Conservation (phyloP, 805 yeast species). For the Wickerhamomyces subpelliculosus region DNA sequence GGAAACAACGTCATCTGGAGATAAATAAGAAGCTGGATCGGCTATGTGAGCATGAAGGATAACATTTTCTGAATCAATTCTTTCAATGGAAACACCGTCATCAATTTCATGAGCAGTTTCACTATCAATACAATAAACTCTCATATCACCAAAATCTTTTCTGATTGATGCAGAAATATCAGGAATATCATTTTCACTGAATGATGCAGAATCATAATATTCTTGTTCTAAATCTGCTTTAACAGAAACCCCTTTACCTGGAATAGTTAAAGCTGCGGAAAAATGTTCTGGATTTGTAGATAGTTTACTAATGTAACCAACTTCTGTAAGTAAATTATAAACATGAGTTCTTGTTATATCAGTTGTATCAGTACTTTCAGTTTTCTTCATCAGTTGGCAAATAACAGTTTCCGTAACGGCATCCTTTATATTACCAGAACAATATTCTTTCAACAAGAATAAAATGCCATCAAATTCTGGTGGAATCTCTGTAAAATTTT, state of each 20-base stretch:
- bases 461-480: conserved; percentile 31
- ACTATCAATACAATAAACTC: conserved; percentile 80
- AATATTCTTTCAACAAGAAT: conserved; percentile 44
- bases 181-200: no score
- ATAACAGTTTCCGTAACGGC: conserved; percentile 43
- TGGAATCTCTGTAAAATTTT: conserved; percentile 2
- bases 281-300: conserved; percentile 43
- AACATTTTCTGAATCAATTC: conserved; percentile 23
- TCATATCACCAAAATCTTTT: conserved; percentile 34
- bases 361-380: conserved; percentile 19
- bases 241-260: conserved; percentile 34
- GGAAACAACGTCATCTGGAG: conserved; percentile 27
- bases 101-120: conserved; percentile 83
- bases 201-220: conserved; percentile 30
- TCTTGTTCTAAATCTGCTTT: conserved; percentile 37
- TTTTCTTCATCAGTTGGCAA: conserved; percentile 27
- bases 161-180: conserved; percentile 23
- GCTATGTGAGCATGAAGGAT: conserved; percentile 72
- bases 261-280: conserved; percentile 39
- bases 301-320: conserved; percentile 17
- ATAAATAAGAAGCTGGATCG: conserved; percentile 70
- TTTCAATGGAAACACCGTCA: conserved; percentile 74
- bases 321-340: conserved; percentile 38
- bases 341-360: conserved; percentile 50
- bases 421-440: conserved; percentile 45